These are phyloP conservation scores for Xanthoconium purpureum DNA, from an alignment of 768 basidiomycete species.

Conservation along the genomic window DNA sequence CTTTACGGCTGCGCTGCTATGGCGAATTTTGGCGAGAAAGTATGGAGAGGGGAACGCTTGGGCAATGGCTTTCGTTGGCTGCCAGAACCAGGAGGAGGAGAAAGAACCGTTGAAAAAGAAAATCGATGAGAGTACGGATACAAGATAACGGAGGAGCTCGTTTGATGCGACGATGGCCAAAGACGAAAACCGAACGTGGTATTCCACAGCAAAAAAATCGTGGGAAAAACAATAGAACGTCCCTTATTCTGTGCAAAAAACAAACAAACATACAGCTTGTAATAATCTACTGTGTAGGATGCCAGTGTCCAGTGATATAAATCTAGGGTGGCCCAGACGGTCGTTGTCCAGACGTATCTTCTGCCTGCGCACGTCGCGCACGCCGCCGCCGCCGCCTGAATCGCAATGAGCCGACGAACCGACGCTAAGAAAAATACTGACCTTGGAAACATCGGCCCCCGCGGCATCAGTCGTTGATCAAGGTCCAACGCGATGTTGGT, in stretches of 20 bases:
- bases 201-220: conserved; percentile 25
- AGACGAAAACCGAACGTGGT: conserved; percentile 34
- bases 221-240: conserved; percentile 19
- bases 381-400: conserved; percentile 31
- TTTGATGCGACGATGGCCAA: conserved; percentile 28
- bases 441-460: conserved; percentile 83
- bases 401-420: neutral
- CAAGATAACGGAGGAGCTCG: conserved; percentile 34
- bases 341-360: neutral
- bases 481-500: conserved; percentile 90
- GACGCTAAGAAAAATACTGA: conserved; percentile 21
- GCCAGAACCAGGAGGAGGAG: conserved; percentile 22
- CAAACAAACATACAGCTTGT: neutral
- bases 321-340: neutral
- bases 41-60: neutral
- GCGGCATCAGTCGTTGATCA: conserved; percentile 90
- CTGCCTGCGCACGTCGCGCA: conserved; percentile 14
- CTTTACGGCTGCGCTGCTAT: conserved; percentile 19
- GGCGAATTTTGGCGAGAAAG: conserved; percentile 20
- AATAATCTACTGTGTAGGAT: neutral
- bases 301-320: neutral
- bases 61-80: conserved; percentile 19
- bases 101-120: conserved; percentile 12
- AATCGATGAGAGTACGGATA: conserved; percentile 34
- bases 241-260: neutral